Base-by-base conservation (phyloP, 257 asterid genomes). In the Leonotis leonurus region DNA sequence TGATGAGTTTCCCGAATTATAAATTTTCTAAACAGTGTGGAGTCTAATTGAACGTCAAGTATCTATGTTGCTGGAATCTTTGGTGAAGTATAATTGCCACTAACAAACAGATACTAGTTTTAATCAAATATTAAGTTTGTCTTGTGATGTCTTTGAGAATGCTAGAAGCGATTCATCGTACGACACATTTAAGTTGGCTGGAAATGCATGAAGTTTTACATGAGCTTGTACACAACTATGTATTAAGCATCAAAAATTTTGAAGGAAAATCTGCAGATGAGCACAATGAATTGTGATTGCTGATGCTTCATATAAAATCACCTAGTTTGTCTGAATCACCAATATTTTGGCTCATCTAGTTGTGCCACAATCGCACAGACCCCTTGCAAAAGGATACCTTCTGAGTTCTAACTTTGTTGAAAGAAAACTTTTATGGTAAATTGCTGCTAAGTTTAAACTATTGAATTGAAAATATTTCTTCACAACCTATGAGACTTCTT, bases 101-200 rank as follows among this genome's bases (percentile, higher is more conserved):
- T 27, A 2, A 33, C 37, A 6, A 14, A 50, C 26, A 39, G 11
- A 10, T 26, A 6, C 14, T 1, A 10, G 56, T 29, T 36, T 6
- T 37, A 32, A 32, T 39, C 21, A 20, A 64, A 48, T 55, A 63
- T 56, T n/a, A 55, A 35, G 6, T 51, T 64, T 57, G 3, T 18
- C 10, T 17, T 64, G 39, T 32, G 35, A 17, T 57, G 40, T 66
- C 8, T 6, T 30, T 39, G 72, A 30, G 64, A 39, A 64, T 50
- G 64, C 50, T 65, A 51, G 25, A 57, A 29, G 27, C 50, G 54
- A 29, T 39, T 39, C 36, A n/a, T 8, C 21, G 16, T 50, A 59
- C 7, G 45, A 14, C 26, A 10, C 2, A 12, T 68, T 45, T 39
- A 18, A 48, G 12, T 46, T 8, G 39, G 26, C 33, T 26, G 45